Conservation (phyloP, 139 green algal species). For the Raphidocelis subcapitata region DNA sequence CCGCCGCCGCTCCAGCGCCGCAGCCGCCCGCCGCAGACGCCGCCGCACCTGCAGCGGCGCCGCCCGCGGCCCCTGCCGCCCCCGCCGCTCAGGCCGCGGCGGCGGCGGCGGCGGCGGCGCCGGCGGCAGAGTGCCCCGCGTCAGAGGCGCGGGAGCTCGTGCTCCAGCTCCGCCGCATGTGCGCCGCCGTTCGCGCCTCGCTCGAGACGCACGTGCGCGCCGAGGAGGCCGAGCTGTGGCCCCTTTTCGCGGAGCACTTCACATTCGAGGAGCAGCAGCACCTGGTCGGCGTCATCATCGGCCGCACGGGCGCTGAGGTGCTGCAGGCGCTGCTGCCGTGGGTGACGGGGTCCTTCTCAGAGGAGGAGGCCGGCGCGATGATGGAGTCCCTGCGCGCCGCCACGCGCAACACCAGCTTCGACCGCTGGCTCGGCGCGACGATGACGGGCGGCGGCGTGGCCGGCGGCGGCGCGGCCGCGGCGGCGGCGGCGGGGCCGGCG, state of each 20-base stretch:
- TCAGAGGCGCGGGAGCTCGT: slow-evolving; percentile 30
- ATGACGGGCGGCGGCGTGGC: slow-evolving; percentile 3
- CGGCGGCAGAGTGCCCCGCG: not conserved
- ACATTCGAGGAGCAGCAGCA: slow-evolving; percentile 89
- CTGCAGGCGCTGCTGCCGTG: slow-evolving; percentile 93
- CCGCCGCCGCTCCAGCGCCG: not conserved
- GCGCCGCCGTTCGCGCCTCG: slow-evolving; percentile 47
- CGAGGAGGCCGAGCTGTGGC: slow-evolving; percentile 97
- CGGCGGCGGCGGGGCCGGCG: not conserved
- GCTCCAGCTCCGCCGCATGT: slow-evolving; percentile 74
- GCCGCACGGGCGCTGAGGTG: slow-evolving; percentile 92
- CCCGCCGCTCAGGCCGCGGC: not conserved
- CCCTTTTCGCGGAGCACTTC: slow-evolving; percentile 93
- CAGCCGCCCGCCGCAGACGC: not conserved
- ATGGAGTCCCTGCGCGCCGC: slow-evolving; percentile 75
- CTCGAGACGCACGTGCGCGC: slow-evolving; percentile 39
- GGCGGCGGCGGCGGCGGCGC: slow-evolving; percentile 9
- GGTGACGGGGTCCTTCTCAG: slow-evolving; percentile 78
- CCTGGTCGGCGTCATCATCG: slow-evolving; percentile 91
- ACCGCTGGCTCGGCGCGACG: slow-evolving; percentile 85
- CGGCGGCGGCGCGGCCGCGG: not conserved
- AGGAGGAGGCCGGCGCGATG: slow-evolving; percentile 78
- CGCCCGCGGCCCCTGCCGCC: not conserved
- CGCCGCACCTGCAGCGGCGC: not conserved
- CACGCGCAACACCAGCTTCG: slow-evolving; percentile 93